These are phyloP conservation scores for Fabrea salina DNA, from an alignment of 169 alveolate species.

Conservation along the genomic window DNA sequence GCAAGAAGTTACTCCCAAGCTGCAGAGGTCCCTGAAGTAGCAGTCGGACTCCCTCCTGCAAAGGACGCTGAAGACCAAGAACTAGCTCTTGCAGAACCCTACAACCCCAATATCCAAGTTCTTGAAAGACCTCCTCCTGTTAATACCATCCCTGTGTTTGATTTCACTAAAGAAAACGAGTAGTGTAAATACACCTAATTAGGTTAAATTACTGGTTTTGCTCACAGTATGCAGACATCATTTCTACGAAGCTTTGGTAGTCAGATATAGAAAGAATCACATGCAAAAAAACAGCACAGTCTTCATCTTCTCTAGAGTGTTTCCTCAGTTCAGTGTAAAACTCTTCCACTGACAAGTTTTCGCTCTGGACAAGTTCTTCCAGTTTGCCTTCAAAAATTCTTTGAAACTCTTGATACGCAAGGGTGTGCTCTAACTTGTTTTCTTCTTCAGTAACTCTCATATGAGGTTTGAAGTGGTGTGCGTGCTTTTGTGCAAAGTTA, in stretches of 20 bases:
- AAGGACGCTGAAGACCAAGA: too few species aligned
- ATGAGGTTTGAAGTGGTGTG: slow-evolving; percentile 33
- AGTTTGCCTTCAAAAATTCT: slow-evolving; percentile 40
- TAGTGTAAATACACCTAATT: too few species aligned
- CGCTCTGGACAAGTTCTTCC: slow-evolving; percentile 39
- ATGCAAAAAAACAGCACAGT: slow-evolving; percentile 36
- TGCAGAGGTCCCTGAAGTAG: too few species aligned
- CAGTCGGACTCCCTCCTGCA: too few species aligned
- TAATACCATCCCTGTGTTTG: too few species aligned
- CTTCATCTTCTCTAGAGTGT: slow-evolving; percentile 43
- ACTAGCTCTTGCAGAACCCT: too few species aligned
- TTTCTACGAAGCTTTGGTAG: slow-evolving; percentile 43
- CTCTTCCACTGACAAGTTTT: slow-evolving; percentile 35
- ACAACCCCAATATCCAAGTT: too few species aligned
- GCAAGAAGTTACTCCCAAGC: too few species aligned
- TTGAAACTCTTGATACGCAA: slow-evolving; percentile 49
- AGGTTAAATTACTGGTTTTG: slow-evolving; percentile 10
- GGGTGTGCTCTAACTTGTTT: slow-evolving; percentile 55
- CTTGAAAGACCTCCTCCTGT: too few species aligned
- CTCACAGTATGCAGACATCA: slow-evolving; percentile 49
- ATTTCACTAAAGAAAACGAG: too few species aligned
- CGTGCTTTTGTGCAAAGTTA: slow-evolving; percentile 48
- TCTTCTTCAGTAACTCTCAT: slow-evolving; percentile 40
- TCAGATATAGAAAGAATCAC: slow-evolving; percentile 43
- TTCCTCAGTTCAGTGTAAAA: slow-evolving; percentile 33